These are phyloP conservation scores for Vanrija sp. DNA, from an alignment of 1,284 basidiomycete species.

Conservation along the genomic window DNA sequence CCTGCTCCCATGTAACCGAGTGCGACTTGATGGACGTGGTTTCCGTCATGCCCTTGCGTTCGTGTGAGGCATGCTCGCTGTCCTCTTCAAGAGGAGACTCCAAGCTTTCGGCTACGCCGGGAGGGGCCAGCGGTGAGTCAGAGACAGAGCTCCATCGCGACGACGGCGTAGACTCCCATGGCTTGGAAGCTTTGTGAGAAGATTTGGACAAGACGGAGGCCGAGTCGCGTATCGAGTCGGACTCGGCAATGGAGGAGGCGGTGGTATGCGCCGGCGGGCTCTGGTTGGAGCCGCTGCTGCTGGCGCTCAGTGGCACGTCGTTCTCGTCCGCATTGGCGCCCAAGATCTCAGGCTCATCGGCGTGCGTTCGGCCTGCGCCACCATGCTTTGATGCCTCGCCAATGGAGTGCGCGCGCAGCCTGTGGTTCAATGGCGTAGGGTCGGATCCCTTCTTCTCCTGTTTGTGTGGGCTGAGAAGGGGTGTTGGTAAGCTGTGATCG, in stretches of 20 bases:
- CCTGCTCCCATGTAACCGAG: slow-evolving; percentile 40
- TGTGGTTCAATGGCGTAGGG: slow-evolving; percentile 26
- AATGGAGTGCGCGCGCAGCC: neutral
- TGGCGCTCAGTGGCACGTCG: too few relatives aligned
- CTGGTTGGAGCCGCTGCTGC: too few relatives aligned
- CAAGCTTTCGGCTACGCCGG: too few relatives aligned
- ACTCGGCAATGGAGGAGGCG: too few relatives aligned
- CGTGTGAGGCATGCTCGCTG: neutral
- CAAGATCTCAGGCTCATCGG: slow-evolving; percentile 7
- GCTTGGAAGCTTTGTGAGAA: too few relatives aligned
- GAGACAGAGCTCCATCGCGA: too few relatives aligned
- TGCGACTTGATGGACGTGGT: slow-evolving; percentile 26
- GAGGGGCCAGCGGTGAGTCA: too few relatives aligned
- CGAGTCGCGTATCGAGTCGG: too few relatives aligned
- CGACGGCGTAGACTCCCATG: too few relatives aligned
- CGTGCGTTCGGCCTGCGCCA: neutral
- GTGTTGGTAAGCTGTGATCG: neutral
- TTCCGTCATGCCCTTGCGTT: slow-evolving; percentile 37
- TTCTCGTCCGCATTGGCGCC: too few relatives aligned
- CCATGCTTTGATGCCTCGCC: neutral
- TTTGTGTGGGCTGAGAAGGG: neutral
- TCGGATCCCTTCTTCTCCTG: slow-evolving; percentile 24
- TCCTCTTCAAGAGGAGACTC: neutral
- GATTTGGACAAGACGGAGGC: too few relatives aligned
- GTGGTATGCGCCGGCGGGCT: too few relatives aligned